A percentile compares a stretch with the other conserved stretches of the same genome.
Evolutionary conservation across 495 filamentous ascomycete genomes (phyloP).

Genomic region (Hapsidospora chrysogenum): DNA sequence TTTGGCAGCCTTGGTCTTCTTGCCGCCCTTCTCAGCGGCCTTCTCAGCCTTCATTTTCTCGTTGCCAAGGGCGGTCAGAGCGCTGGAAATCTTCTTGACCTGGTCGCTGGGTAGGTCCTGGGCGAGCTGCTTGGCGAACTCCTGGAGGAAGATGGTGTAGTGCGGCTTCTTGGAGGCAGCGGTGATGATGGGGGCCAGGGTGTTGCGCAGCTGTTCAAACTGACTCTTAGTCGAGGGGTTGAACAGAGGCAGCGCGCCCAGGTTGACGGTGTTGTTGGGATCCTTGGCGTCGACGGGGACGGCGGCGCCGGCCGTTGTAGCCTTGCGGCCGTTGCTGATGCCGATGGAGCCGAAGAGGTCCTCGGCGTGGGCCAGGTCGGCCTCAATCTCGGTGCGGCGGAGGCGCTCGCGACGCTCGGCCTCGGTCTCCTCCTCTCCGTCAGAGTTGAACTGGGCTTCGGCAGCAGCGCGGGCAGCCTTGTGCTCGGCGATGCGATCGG

Average conservation of each 20-base stretch:
- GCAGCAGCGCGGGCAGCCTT: constrained; percentile 32
- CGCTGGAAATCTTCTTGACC: constrained; percentile 85
- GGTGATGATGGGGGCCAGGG: constrained; percentile 57
- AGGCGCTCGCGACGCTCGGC: constrained; percentile 53
- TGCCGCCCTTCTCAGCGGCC: constrained; percentile 78
- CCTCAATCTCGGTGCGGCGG: constrained; percentile 63
- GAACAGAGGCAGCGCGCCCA: constrained; percentile 66
- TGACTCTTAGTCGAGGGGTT: constrained; percentile 75
- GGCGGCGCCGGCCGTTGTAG: constrained; percentile 36
- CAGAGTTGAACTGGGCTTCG: constrained; percentile 34
- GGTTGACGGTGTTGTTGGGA: constrained; percentile 62
- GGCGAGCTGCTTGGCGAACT: constrained; percentile 71
- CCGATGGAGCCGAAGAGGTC: constrained; percentile 77
- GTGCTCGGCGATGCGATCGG: constrained; percentile 74
- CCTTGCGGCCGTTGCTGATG: constrained; percentile 48
- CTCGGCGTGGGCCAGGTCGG: constrained; percentile 80
- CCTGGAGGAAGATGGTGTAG: constrained; percentile 75
- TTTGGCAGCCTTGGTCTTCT: constrained; percentile 93
- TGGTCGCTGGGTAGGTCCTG: constrained; percentile 81
- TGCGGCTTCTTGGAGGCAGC: constrained; percentile 73
- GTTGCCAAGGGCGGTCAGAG: constrained; percentile 70
- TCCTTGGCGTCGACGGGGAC: constrained; percentile 52
- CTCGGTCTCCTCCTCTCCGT: constrained; percentile 52
- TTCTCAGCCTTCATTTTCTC: constrained; percentile 99
- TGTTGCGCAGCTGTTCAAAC: constrained; percentile 58